A percentile compares a stretch with the other conserved stretches of the same genome.
Evolutionary conservation across 2,329 filamentous ascomycete genomes (phyloP).

Genomic region (Trichoderma polysporum): DNA sequence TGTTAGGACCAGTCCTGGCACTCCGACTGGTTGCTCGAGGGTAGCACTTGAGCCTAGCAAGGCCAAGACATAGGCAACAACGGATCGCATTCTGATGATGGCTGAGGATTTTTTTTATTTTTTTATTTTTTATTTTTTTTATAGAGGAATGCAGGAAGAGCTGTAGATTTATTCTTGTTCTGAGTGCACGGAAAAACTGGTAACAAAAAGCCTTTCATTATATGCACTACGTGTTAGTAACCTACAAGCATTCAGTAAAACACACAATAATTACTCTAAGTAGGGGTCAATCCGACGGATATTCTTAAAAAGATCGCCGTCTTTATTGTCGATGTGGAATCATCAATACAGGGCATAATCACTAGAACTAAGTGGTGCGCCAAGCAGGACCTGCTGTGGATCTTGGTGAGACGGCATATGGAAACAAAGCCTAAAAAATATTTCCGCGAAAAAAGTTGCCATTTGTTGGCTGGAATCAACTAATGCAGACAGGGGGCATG

Average conservation of each 20-base stretch:
- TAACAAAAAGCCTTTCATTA: neutral
- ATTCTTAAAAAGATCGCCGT: neutral
- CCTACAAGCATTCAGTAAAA: neutral
- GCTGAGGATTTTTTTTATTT: too few relatives aligned
- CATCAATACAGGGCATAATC: neutral
- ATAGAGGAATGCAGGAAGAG: neutral
- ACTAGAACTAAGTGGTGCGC: neutral
- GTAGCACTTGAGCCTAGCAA: neutral
- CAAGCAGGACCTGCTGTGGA: neutral
- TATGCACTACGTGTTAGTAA: neutral
- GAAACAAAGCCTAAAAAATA: neutral
- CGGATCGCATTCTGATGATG: neutral
- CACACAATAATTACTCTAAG: neutral
- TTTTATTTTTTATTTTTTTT: too few relatives aligned
- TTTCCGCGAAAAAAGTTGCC: neutral
- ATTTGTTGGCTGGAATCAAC: neutral
- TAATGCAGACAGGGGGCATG: neutral
- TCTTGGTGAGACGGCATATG: neutral
- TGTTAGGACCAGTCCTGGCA: neutral
- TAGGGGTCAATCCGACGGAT: neutral
- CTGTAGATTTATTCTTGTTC: neutral
- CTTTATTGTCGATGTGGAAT: slow-evolving; percentile 5
- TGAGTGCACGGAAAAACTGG: too few relatives aligned
- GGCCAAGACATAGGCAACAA: neutral
- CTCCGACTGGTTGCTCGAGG: neutral